phyloP scores from a whole-genome alignment of 1,139 yeast genomes.

The Scheffersomyces cryptocercus region DNA sequence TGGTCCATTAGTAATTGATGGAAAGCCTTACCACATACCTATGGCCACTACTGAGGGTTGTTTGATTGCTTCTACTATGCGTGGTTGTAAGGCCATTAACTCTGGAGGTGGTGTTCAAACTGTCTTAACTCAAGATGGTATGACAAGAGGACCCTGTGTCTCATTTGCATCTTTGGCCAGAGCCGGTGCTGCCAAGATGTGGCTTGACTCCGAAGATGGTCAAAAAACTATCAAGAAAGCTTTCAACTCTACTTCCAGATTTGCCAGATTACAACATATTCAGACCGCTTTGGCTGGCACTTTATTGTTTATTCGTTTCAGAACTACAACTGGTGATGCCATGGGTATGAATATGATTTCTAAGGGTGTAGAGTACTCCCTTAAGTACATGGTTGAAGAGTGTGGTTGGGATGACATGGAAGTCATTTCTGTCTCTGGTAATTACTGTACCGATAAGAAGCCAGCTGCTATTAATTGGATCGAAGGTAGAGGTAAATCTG shows the following conservation, averaged over 20 bases:
- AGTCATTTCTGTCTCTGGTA: conserved; percentile 90
- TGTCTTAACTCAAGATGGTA: conserved; percentile 92
- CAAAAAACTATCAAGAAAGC: conserved; percentile 80
- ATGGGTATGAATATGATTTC: conserved; percentile 99
- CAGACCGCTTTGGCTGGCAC: conserved; percentile 97
- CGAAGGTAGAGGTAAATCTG: conserved; percentile 97
- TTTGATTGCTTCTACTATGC: conserved; percentile 95
- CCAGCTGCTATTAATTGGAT: conserved; percentile 99
- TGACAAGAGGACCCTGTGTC: conserved; percentile 99
- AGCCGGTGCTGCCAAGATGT: conserved; percentile 92
- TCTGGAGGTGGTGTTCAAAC: conserved; percentile 96
- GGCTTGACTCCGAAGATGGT: conserved; percentile 97
- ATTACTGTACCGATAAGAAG: conserved; percentile 95
- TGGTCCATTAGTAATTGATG: conserved; percentile 92
- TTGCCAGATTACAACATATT: conserved; percentile 88
- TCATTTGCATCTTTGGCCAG: conserved; percentile 76
- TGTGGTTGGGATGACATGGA: conserved; percentile 95
- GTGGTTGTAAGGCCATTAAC: conserved; percentile 98
- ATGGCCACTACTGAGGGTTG: conserved; percentile 99
- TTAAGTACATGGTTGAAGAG: conserved; percentile 81
- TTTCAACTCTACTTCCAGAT: conserved; percentile 94
- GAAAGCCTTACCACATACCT: conserved; percentile 84
- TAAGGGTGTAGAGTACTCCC: conserved; percentile 90
- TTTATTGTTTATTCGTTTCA: conserved; percentile 81
- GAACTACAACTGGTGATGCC: conserved; percentile 98